Conservation (phyloP, 495 filamentous ascomycete species). For the Penicillium angulare region DNA sequence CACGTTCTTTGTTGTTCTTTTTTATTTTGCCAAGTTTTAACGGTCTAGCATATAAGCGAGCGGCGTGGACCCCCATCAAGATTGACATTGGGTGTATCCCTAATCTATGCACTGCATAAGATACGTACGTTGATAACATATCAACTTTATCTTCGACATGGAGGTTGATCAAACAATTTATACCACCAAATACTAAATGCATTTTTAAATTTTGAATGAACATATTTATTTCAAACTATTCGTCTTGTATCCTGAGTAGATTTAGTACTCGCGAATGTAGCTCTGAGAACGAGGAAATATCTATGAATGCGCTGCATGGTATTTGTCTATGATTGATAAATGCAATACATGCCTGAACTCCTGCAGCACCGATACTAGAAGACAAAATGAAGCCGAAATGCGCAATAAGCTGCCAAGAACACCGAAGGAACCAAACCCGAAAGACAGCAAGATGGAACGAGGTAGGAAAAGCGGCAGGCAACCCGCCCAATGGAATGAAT, state of each 20-base stretch:
- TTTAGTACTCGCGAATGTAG: neutral
- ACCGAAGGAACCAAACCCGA: neutral
- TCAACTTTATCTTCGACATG: neutral
- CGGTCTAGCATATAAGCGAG: slow-evolving; percentile 25
- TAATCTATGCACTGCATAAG: no score
- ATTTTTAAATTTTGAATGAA: neutral
- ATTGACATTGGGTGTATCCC: no score
- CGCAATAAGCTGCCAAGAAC: neutral
- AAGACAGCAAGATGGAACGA: slow-evolving; percentile 4
- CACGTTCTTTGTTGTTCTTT: slow-evolving; percentile 11
- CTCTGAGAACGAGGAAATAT: neutral
- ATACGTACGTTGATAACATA: neutral
- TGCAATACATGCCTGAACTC: slow-evolving; percentile 5
- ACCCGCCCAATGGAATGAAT: no score
- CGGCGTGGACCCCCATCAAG: no score
- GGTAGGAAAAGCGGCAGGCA: slow-evolving; percentile 4
- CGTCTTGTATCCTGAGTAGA: neutral
- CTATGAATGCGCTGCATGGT: neutral
- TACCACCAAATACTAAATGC: neutral
- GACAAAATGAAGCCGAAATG: neutral
- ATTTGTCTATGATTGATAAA: neutral
- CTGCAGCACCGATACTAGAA: slow-evolving; percentile 1
- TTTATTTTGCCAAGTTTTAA: slow-evolving; percentile 1
- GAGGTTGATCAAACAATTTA: neutral
- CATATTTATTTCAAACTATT: neutral